Evolutionary conservation across 768 basidiomycete species (phyloP), one percentile per base, ranked within the genome.

Genomic region (Heimioporus sp.): DNA sequence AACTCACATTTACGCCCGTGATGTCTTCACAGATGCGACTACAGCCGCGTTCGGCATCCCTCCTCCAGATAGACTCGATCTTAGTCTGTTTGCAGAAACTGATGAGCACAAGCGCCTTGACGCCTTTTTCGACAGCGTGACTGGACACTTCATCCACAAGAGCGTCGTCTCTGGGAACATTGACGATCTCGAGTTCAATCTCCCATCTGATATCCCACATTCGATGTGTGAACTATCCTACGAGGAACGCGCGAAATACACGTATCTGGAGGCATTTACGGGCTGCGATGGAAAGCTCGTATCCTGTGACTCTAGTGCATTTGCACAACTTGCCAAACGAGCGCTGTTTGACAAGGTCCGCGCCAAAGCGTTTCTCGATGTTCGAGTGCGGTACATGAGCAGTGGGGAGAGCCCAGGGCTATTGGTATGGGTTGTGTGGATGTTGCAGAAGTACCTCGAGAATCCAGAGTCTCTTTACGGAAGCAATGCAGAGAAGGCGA

Each of bases 381-480:
- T 62, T 5, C 62, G 58, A 11, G 52, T 64, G 32, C 54, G 62
- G 20, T 64, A 20, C 41, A 57, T 64, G 58, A 43, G 52, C 17
- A 10, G 62, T 41, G 58, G 58, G 20, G 34, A 47, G 17, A 60
- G 21, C n/a, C 0, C 12, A 10, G 61, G 62, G 17, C 0, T 19
- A 1, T 39, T 57, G 35, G 15, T 60, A 17, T 62, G 54, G 52
- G 2, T 42, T 6, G 2, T 53, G 30, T 60, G 61, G 57, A 37
- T n/a, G 46, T 31, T 64, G 2, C 49, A 47, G 36, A 50, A 48
- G 52, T 24, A 49, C 11, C 28, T 19, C 31, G 61, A 46, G 16
- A 17, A 51, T 6, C 53, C 52, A 19, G 31, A 37, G 21, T 42
- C 1, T 19, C 13, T 49, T 5, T 62, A 54, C 7, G 62, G 62